Conservation (phyloP, 495 filamentous ascomycete species). For the Amphirosellinia nigrospora region DNA sequence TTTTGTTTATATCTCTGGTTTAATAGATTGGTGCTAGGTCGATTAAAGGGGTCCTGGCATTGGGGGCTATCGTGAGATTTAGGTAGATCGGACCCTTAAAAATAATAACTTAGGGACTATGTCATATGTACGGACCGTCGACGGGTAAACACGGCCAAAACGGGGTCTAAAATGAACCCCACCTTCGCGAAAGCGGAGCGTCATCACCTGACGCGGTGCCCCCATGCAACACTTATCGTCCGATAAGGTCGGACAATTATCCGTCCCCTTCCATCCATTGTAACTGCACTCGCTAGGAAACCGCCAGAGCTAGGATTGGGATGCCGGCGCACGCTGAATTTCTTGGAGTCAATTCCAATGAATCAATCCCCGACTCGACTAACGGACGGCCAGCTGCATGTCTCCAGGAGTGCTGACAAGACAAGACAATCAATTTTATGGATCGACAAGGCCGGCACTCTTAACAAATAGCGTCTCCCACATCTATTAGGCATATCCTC, state of each 20-base stretch:
- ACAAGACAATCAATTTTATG: not conserved
- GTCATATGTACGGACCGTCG: too few species aligned
- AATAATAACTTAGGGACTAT: not conserved
- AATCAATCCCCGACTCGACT: not conserved
- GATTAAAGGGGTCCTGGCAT: too few species aligned
- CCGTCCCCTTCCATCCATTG: not conserved
- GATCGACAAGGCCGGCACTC: not conserved
- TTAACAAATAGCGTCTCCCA: not conserved
- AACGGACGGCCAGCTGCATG: not conserved
- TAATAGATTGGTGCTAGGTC: too few species aligned
- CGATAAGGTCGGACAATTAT: conserved; percentile 1
- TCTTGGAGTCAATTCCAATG: not conserved
- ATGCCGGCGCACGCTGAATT: not conserved
- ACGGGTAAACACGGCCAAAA: not conserved
- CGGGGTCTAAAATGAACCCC: not conserved
- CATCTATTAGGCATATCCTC: not conserved
- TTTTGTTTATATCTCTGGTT: too few species aligned
- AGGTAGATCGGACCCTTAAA: not conserved
- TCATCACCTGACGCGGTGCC: conserved; percentile 29
- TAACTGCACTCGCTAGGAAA: not conserved
- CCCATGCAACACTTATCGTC: not conserved
- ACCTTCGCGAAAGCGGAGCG: conserved; percentile 33
- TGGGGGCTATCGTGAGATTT: too few species aligned
- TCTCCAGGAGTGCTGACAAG: not conserved
- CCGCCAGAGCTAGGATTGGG: not conserved